phyloP scores from a whole-genome alignment of 106 monocot genomes.

The Xerophyta viscosa region DNA sequence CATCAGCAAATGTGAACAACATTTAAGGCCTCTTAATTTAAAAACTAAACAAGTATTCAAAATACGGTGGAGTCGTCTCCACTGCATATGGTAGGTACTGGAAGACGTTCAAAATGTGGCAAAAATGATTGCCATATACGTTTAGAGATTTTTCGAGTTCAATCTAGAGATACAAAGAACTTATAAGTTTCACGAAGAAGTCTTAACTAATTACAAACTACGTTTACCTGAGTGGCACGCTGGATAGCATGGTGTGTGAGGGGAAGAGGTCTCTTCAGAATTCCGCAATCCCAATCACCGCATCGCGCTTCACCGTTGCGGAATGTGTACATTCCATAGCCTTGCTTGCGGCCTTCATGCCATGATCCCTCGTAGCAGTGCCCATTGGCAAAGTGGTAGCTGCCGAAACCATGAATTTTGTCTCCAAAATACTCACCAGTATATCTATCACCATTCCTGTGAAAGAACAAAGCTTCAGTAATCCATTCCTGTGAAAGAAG shows the following conservation, averaged over 20 bases:
- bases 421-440: constrained; percentile 6
- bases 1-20: background rate
- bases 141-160: too few relatives aligned
- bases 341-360: constrained; percentile 18
- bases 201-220: background rate
- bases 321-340: constrained; percentile 16
- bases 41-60: too few relatives aligned
- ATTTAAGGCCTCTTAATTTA: background rate
- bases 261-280: constrained; percentile 5
- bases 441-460: constrained; percentile 8
- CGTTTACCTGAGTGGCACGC: constrained; percentile 1
- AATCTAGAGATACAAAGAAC: too few relatives aligned
- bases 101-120: too few relatives aligned
- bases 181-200: background rate
- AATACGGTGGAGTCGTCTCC: too few relatives aligned
- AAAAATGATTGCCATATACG: too few relatives aligned
- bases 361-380: constrained; percentile 18
- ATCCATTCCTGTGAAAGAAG: background rate
- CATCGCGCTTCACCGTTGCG: constrained; percentile 11
- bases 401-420: constrained; percentile 21
- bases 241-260: background rate
- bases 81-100: too few relatives aligned
- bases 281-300: constrained; percentile 13
- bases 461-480: background rate
- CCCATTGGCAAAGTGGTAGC: constrained; percentile 16